Percentiles rank a stretch among this genome's conserved stretches.
Evolutionary conservation across 2,329 filamentous ascomycete genomes (phyloP).

Genomic region (Septoria linicola): DNA sequence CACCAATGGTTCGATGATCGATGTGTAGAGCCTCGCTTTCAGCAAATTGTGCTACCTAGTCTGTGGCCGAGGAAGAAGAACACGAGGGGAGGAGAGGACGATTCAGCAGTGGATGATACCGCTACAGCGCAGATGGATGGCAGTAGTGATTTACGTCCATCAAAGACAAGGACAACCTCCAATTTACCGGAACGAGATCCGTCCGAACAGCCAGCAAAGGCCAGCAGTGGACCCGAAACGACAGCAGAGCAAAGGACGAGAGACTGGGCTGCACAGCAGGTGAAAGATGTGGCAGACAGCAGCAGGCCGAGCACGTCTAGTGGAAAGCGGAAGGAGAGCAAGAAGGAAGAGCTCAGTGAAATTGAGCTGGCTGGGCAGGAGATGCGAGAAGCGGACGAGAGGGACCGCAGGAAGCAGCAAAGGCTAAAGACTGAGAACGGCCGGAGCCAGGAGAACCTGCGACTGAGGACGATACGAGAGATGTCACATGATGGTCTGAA

Average conservation of each 20-base stretch:
- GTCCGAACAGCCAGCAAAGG: constrained; percentile 9
- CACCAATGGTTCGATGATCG: constrained; percentile 88
- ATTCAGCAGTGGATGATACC: constrained; percentile 48
- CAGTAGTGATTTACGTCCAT: constrained; percentile 17
- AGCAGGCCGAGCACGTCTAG: constrained; percentile 11
- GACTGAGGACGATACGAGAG: constrained; percentile 17
- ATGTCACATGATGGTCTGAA: constrained; percentile 16
- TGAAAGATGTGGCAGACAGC: constrained; percentile 11
- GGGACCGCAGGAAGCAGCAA: constrained; percentile 28
- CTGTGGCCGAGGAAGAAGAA: constrained; percentile 84
- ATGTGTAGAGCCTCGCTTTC: constrained; percentile 80
- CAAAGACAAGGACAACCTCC: constrained; percentile 18
- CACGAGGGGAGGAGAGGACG: constrained; percentile 67
- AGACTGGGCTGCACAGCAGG: constrained; percentile 37
- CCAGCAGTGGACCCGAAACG: constrained; percentile 23
- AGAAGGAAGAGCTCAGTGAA: constrained; percentile 34
- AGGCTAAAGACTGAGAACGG: constrained; percentile 16
- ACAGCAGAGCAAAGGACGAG: constrained; percentile 38
- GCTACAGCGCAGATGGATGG: constrained; percentile 20
- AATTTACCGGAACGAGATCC: constrained; percentile 8
- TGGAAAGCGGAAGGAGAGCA: constrained; percentile 19
- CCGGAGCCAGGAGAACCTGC: constrained; percentile 12
- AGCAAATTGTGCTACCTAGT: constrained; percentile 79
- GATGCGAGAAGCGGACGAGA: constrained; percentile 38
- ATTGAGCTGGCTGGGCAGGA: constrained; percentile 37